Evolutionary conservation across 2,329 filamentous ascomycete species (phyloP), one percentile per base, ranked within the genome.

Genomic region (Phyllosticta citriasiana): DNA sequence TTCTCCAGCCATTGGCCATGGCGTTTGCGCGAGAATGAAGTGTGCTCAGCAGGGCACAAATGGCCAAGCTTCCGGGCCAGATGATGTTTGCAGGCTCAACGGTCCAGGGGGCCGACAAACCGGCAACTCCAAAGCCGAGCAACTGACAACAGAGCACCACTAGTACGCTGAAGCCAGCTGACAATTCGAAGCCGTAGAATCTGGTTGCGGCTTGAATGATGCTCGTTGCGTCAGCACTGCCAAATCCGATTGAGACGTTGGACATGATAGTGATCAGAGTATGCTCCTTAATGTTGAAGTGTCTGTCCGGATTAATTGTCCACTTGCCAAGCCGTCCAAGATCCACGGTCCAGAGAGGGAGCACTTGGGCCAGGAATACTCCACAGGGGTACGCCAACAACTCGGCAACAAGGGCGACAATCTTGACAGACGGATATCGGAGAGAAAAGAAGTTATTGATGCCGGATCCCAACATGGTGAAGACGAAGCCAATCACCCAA

Each of bases 121-220:
- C 67, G 6, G 68, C 68, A 8, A 70, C 64, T 7, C 67, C 67
- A 50, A 66, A 70, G 16, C 68, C 67, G 12, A 62, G 57, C 19
- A 57, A 30, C 24, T 62, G 61, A 16, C 40, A 58, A n/a, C 60
- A 62, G 3, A 57, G 56, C 9, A 62, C 61, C n/a, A 59, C 22
- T 33, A 71, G 55, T 19, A 70, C 58, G 54, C 67, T 65, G 57
- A 70, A 70, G 9, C 60, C 66, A 10, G 60, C 35, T 19, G 54
- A 55, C 47, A 67, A 64, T 8, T 64, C 65, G 57, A 69, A 4
- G 62, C 86, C 78, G 71, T 91, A 91, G 68, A 90, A 91, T 19
- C 86, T 80, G 19, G 84, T 75, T 72, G 89, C 87, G 0, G 87
- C 87, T 2, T 89, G 77, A 53, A 91, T 82, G 30, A 89, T 86